phyloP scores from a whole-genome alignment of 108 stramenopile species.

The Fragilaria radians region DNA sequence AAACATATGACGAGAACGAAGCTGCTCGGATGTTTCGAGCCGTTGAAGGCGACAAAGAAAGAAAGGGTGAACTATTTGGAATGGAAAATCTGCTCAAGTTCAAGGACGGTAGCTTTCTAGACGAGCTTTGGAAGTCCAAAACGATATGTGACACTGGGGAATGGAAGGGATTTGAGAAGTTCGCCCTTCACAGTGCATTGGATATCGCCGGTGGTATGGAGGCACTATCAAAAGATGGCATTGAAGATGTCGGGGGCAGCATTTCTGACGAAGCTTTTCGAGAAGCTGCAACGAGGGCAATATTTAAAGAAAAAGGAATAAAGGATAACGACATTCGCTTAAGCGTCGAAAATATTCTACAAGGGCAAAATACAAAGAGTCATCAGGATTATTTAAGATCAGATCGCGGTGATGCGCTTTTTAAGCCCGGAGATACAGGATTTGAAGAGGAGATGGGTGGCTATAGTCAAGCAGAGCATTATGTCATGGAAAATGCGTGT shows the following conservation, averaged over 20 bases:
- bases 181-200: not conserved
- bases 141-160: not conserved
- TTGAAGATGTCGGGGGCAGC: not conserved
- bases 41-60: slow-evolving; percentile 43
- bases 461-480: slow-evolving; percentile 37
- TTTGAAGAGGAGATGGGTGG: slow-evolving; percentile 78
- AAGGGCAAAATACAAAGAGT: slow-evolving; percentile 17
- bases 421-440: slow-evolving; percentile 49
- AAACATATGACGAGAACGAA: slow-evolving; percentile 2
- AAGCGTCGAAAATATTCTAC: not conserved
- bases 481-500: slow-evolving; percentile 10
- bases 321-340: not conserved
- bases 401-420: slow-evolving; percentile 44
- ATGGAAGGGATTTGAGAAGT: not conserved
- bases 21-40: slow-evolving; percentile 25
- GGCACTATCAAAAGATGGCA: not conserved
- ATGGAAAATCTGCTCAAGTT: slow-evolving; percentile 72
- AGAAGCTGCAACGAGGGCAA: not conserved
- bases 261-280: not conserved
- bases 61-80: slow-evolving; percentile 85
- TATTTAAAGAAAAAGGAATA: not conserved
- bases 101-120: slow-evolving; percentile 72
- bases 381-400: slow-evolving; percentile 49
- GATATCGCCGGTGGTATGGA: not conserved
- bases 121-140: slow-evolving; percentile 36